phyloP scores from a whole-genome alignment of 179 eudicot species.

The Beta macrorhiza region DNA sequence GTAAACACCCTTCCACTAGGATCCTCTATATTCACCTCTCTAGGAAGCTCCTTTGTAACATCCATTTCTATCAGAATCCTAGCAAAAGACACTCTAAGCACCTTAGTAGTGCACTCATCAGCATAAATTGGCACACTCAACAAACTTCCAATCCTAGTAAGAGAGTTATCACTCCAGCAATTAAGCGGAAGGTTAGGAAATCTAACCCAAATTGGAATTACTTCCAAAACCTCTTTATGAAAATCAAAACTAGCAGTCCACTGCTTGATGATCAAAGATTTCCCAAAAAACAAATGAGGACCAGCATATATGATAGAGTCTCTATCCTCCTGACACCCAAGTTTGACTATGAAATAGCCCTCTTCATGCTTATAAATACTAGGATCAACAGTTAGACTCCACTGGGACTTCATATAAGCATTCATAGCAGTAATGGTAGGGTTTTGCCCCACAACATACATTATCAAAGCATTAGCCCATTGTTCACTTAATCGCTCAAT shows the following conservation, averaged over 20 bases:
- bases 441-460: neutral
- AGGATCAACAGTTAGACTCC: neutral
- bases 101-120: neutral
- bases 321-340: too few relatives aligned
- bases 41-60: neutral
- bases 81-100: neutral
- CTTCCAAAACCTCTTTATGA: neutral
- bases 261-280: too few relatives aligned
- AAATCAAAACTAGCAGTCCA: neutral
- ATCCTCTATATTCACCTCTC: neutral
- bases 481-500: too few relatives aligned
- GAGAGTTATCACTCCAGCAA: neutral
- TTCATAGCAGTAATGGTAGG: neutral
- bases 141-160: neutral
- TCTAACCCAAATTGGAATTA: neutral
- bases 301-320: neutral
- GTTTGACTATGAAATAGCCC: neutral
- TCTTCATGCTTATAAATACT: too few relatives aligned
- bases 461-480: too few relatives aligned
- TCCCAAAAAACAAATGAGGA: neutral
- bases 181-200: neutral
- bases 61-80: neutral
- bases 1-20: neutral
- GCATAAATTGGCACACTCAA: neutral
- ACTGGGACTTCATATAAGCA: too few relatives aligned